Base-by-base conservation (phyloP, 495 filamentous ascomycete species). In the Margaritispora aquatica region DNA sequence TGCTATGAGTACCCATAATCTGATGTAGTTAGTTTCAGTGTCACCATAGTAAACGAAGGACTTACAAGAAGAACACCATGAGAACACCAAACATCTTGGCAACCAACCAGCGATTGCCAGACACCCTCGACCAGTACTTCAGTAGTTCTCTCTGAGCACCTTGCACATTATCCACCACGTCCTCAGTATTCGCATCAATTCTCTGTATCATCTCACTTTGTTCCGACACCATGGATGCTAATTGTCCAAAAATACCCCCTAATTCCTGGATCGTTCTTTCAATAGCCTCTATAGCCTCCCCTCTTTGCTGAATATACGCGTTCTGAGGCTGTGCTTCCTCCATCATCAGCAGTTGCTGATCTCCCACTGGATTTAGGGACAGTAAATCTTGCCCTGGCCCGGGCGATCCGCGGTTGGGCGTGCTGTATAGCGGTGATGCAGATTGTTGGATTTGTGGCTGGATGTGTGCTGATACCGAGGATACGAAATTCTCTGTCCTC, bases 61-160 rank as follows among this genome's bases (percentile, higher is more conserved):
- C 74, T 69, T 61, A 81, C 66, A 78, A 70, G 60, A 77, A 75
- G 66, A 77, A 77, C 70, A 84, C 76, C 77, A 86, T 84, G 38
- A 86, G 71, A 21, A 86, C 88, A 56, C 94, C 94, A 82, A 98
- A 96, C 95, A 98, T 98, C 81, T 97, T 97, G 17, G 92, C 95
- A 54, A 98, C 84, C 50, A 98, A 75, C 94, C 95, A 97, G 66
- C 94, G 81, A 77, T 97, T 98, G 24, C 91, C 88, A 21, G 88
- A 90, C 11, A 97, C 92, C 23, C 92, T 80, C 11, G 83, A 86
- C 94, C 95, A 98, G 75, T 97, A 98, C 68, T 97, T 97, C 78
- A 98, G 82, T 62, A 91, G 63, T 74, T 98, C 94, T 44, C 92
- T 82, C 69, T 98, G 94, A 11, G 94, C 94, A 26, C 94, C 94